These are phyloP conservation scores for Starmerella stigmatis DNA, from an alignment of 805 yeast genomes.

Conservation along the genomic window DNA sequence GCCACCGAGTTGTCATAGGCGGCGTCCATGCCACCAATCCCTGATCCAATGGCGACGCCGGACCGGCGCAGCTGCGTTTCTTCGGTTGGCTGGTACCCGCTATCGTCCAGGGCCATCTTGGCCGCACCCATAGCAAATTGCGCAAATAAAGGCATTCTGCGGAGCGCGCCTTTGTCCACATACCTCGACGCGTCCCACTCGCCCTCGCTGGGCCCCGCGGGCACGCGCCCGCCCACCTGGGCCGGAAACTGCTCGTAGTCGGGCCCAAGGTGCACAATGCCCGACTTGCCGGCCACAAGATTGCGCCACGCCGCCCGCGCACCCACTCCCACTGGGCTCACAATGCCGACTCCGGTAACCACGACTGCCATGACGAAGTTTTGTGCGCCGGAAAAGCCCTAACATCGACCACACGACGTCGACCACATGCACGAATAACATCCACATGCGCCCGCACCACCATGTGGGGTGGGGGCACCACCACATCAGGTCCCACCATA, in stretches of 20 bases:
- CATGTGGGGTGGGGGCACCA: no score
- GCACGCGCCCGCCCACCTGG: constrained; percentile 67
- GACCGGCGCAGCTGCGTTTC: constrained; percentile 26
- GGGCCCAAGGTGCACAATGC: constrained; percentile 35
- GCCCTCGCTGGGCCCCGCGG: constrained; percentile 39
- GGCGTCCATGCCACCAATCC: constrained; percentile 80
- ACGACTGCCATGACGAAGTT: constrained; percentile 43
- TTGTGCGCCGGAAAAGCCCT: not conserved
- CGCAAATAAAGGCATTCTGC: constrained; percentile 60
- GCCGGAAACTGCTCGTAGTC: constrained; percentile 52
- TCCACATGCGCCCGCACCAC: no score
- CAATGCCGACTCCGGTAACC: constrained; percentile 80
- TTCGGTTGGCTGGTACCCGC: constrained; percentile 41
- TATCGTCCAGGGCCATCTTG: constrained; percentile 62
- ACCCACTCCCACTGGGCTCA: constrained; percentile 79
- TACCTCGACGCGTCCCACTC: constrained; percentile 46
- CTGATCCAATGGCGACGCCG: constrained; percentile 82
- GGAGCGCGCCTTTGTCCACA: constrained; percentile 38
- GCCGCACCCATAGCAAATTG: constrained; percentile 75
- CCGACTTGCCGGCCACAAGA: constrained; percentile 30
- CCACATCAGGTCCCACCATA: no score
- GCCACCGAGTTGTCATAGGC: constrained; percentile 51
- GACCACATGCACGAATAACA: no score
- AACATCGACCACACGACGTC: no score
- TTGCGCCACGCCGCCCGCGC: constrained; percentile 30